Percentiles rank a stretch among this genome's conserved stretches.
Evolutionary conservation across 1,284 basidiomycete species (phyloP).

Genomic region (Naganishia liquefaciens): DNA sequence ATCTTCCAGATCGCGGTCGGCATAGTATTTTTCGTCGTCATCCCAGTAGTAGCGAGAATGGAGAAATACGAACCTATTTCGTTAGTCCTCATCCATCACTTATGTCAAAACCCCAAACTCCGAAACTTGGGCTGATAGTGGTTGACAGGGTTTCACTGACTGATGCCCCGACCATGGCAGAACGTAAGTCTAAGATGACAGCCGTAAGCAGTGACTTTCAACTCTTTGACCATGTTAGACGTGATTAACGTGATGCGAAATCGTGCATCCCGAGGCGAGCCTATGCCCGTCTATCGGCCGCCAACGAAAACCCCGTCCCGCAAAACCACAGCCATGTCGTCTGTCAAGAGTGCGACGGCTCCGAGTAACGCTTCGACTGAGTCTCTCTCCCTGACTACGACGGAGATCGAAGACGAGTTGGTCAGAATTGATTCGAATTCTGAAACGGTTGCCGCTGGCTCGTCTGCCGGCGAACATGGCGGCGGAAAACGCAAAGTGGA

Average conservation of each 20-base stretch:
- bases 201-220: not conserved
- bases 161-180: constrained; percentile 19
- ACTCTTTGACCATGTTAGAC: not conserved
- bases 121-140: not conserved
- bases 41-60: constrained; percentile 35
- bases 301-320: constrained; percentile 2
- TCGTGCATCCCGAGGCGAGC: constrained; percentile 15
- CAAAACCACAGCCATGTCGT: constrained; percentile 9
- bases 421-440: constrained; percentile 5
- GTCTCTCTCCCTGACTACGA: constrained; percentile 10
- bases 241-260: constrained; percentile 25
- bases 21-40: constrained; percentile 34
- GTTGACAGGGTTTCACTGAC: constrained; percentile 13
- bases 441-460: not conserved
- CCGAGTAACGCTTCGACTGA: constrained; percentile 8
- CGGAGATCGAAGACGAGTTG: constrained; percentile 15
- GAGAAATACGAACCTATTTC: constrained; percentile 36
- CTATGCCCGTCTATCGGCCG: constrained; percentile 7
- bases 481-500: constrained; percentile 19
- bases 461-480: not conserved
- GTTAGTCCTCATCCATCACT: not conserved
- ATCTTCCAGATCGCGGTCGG: constrained; percentile 34
- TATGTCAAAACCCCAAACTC: not conserved
- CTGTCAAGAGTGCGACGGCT: not conserved
- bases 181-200: not conserved